Conservation (phyloP, 805 yeast genomes). For the Cyberlindnera misumaiensis region DNA sequence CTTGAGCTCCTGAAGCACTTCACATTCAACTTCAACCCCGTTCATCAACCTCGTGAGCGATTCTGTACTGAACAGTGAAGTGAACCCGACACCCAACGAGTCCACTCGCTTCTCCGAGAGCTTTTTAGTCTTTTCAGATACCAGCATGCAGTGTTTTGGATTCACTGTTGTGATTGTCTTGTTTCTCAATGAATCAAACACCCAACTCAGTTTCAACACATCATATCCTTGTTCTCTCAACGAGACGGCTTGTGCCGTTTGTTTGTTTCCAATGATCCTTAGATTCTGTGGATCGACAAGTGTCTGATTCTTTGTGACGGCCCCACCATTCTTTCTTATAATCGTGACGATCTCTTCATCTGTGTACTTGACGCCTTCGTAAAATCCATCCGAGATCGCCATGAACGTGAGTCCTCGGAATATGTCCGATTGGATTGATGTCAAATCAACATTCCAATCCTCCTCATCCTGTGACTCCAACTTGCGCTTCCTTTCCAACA, state of each 20-base stretch:
- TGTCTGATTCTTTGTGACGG: slow-evolving; percentile 23
- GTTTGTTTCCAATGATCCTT: slow-evolving; percentile 32
- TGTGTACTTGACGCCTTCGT: slow-evolving; percentile 21
- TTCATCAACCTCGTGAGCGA: slow-evolving; percentile 10
- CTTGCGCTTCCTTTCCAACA: slow-evolving; percentile 13
- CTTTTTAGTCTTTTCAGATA: slow-evolving; percentile 25
- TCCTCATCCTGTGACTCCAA: slow-evolving; percentile 18
- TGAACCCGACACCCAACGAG: slow-evolving; percentile 55
- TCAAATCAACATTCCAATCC: slow-evolving; percentile 16
- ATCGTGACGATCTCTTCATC: slow-evolving; percentile 31
- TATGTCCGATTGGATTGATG: slow-evolving; percentile 23
- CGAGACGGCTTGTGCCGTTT: slow-evolving; percentile 32
- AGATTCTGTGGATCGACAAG: slow-evolving; percentile 9
- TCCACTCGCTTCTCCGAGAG: slow-evolving; percentile 39
- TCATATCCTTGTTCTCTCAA: slow-evolving; percentile 46
- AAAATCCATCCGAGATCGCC: slow-evolving; percentile 44
- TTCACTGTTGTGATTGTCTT: slow-evolving; percentile 45
- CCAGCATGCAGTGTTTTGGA: slow-evolving; percentile 48
- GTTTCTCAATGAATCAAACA: slow-evolving; percentile 53
- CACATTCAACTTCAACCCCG: slow-evolving; percentile 5
- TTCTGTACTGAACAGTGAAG: slow-evolving; percentile 20
- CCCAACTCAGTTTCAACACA: slow-evolving; percentile 64
- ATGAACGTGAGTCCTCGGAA: slow-evolving; percentile 43
- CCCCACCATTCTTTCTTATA: slow-evolving; percentile 46
- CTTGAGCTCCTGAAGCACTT: slow-evolving; percentile 4